These are phyloP conservation scores for Macrolepiota dolichaula DNA, from an alignment of 768 basidiomycete genomes.

Conservation along the genomic window DNA sequence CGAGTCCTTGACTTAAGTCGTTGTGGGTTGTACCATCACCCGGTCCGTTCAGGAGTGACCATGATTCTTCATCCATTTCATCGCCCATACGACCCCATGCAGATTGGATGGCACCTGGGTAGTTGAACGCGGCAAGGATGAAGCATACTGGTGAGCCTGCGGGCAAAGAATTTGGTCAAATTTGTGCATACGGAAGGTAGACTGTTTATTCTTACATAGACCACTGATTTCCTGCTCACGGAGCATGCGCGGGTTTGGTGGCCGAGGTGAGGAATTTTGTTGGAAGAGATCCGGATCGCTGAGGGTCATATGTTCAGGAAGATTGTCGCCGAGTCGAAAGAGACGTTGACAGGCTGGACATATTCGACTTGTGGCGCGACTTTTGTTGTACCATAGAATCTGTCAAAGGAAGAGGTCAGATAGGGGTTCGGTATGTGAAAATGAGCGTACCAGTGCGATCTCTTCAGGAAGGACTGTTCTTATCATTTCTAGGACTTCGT, in stretches of 20 bases:
- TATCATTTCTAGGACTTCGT: slow-evolving; percentile 74
- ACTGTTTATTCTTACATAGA: slow-evolving; percentile 50
- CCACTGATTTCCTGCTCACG: slow-evolving; percentile 75
- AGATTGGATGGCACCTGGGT: slow-evolving; percentile 58
- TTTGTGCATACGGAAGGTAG: background rate
- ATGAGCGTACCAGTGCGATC: slow-evolving; percentile 53
- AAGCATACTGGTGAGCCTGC: slow-evolving; percentile 80
- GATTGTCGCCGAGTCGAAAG: slow-evolving; percentile 64
- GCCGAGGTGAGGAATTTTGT: slow-evolving; percentile 13
- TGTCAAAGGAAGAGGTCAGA: slow-evolving; percentile 24
- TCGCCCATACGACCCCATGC: slow-evolving; percentile 69
- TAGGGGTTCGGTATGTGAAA: slow-evolving; percentile 7
- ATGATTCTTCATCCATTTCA: slow-evolving; percentile 65
- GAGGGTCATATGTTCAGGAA: slow-evolving; percentile 43
- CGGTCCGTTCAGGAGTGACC: slow-evolving; percentile 54
- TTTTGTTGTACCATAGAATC: slow-evolving; percentile 88
- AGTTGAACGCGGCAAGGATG: slow-evolving; percentile 64
- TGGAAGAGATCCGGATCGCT: slow-evolving; percentile 14
- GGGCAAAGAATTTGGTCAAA: background rate
- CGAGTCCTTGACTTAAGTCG: slow-evolving; percentile 36
- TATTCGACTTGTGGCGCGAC: slow-evolving; percentile 62
- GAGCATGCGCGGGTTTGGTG: slow-evolving; percentile 31
- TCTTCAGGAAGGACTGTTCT: slow-evolving; percentile 68
- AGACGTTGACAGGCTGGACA: slow-evolving; percentile 77
- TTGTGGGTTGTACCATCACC: slow-evolving; percentile 33